Evolutionary conservation across 1,284 basidiomycete genomes (phyloP), one percentile per base, ranked within the genome.

Genomic region (Pseudomicrostroma phylloplanum): DNA sequence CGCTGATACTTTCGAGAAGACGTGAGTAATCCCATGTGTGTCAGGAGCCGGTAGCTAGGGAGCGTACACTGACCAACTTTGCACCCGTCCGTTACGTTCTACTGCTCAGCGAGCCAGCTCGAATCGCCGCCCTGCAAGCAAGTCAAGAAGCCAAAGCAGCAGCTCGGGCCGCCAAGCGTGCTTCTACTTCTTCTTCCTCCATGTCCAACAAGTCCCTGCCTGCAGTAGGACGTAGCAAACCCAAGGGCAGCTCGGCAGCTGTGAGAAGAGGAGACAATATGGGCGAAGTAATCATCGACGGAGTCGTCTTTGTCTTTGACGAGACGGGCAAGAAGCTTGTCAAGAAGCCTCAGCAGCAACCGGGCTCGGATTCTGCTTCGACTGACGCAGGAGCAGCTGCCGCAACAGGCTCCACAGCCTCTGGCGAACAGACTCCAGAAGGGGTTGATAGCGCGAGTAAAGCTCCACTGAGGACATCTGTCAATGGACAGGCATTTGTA

Each of bases 221-320:
- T 3, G 30, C 30, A 36, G 30, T 36, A 9, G 30, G 30, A 23
- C n/a, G 39, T 61, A 54, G 63, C 66, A 12, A 42, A 25, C 48
- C 42, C 55, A 62, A 60, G 36, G 13, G 25, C 57, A 59, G 41
- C 56, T 36, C 36, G 39, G 13, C 55, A 23, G 51, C 71, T 0
- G 62, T 75, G 17, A 59, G 73, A 3, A 56, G 73, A 11, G 73
- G 73, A 11, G 71, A 72, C 61, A 72, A 73, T 48, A 76, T 76
- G 72, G 72, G 74, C 25, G 72, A 78, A 57, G 82, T 83, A 1
- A 79, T 83, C 30, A 81, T 83, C 19, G 82, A 83, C 66, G 82
- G 82, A 9, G 80, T 82, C 46, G 76, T 81, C 15, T 83, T 82
- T 63, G 80, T 83, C 59, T 83, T 83, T 64, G 82, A 82, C 57